Conservation (phyloP, 2,329 filamentous ascomycete species). For the Aschersonia sp. region DNA sequence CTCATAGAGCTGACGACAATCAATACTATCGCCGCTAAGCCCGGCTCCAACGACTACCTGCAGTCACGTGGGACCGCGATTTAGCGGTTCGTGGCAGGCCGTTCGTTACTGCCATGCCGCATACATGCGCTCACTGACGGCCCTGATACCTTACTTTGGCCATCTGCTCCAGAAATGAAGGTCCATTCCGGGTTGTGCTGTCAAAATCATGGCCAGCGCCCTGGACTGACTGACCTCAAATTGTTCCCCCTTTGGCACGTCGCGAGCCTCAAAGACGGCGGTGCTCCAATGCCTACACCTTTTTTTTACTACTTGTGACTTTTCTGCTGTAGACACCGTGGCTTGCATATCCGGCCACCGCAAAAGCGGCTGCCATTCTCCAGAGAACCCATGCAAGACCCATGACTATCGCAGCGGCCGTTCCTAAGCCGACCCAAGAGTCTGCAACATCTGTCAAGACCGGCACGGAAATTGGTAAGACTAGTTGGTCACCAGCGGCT, state of each 20-base stretch:
- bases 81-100: background rate
- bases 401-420: conserved; percentile 40
- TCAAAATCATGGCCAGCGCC: too few relatives aligned
- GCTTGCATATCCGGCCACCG: background rate
- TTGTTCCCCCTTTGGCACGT: too few relatives aligned
- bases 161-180: too few relatives aligned
- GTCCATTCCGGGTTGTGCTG: too few relatives aligned
- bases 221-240: too few relatives aligned
- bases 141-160: too few relatives aligned
- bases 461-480: conserved; percentile 46
- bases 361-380: conserved; percentile 27
- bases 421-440: conserved; percentile 36
- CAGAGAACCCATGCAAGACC: conserved; percentile 59
- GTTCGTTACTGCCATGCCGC: too few relatives aligned
- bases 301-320: background rate
- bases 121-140: too few relatives aligned
- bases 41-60: background rate
- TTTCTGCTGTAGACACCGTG: background rate
- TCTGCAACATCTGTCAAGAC: conserved; percentile 43
- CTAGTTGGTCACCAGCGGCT: conserved; percentile 21
- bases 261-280: too few relatives aligned
- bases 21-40: conserved; percentile 5
- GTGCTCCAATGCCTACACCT: background rate
- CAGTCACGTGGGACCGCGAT: conserved; percentile 4
- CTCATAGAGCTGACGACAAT: background rate